A percentile compares a stretch with the other conserved stretches of the same genome.
Evolutionary conservation across 2,329 filamentous ascomycete genomes (phyloP).

Genomic region (Penicillium corylophilum): DNA sequence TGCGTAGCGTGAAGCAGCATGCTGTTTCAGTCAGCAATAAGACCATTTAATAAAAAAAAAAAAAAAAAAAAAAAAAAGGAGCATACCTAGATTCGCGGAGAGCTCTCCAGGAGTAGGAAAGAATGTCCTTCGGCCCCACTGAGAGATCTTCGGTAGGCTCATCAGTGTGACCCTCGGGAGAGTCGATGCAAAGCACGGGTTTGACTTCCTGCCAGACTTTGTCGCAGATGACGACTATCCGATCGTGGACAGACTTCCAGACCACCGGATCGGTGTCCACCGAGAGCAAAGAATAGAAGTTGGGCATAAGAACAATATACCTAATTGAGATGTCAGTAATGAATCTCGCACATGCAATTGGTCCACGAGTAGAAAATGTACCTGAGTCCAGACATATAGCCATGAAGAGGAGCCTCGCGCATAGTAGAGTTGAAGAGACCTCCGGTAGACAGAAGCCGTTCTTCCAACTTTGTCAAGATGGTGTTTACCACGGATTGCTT

Average conservation of each 20-base stretch:
- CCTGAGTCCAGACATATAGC: constrained; percentile 66
- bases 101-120: constrained; percentile 93
- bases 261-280: constrained; percentile 17
- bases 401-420: constrained; percentile 65
- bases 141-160: constrained; percentile 66
- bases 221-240: constrained; percentile 61
- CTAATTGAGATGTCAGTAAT: constrained; percentile 24
- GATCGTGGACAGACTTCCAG: constrained; percentile 39
- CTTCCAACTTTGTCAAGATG: constrained; percentile 62
- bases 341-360: not conserved
- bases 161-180: constrained; percentile 77
- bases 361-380: constrained; percentile 32
- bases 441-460: constrained; percentile 63
- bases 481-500: constrained; percentile 54
- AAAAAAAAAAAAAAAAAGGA: not conserved
- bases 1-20: constrained; percentile 67
- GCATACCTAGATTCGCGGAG: constrained; percentile 86
- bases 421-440: constrained; percentile 66
- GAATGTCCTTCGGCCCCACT: constrained; percentile 75
- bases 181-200: constrained; percentile 84
- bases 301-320: constrained; percentile 50
- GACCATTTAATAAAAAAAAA: not conserved
- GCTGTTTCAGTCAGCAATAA: constrained; percentile 48
- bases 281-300: constrained; percentile 37
- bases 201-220: constrained; percentile 76